Evolutionary conservation across 352 stramenopile genomes (phyloP).

Genomic region (Globisporangium sylvaticum): DNA sequence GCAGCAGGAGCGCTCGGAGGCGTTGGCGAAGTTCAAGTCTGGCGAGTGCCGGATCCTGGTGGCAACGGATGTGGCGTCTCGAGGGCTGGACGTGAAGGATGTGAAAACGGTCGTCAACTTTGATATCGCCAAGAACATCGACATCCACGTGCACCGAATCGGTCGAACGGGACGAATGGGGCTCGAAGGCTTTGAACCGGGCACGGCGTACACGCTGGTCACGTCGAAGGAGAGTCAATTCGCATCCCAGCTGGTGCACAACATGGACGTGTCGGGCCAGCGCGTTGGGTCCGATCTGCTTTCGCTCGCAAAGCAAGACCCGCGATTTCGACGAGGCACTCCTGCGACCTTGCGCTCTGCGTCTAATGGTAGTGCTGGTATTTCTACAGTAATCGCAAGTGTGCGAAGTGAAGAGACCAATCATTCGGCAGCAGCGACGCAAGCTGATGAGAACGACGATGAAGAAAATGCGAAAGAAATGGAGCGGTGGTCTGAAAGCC

Average conservation of each 20-base stretch:
- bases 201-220: constrained; percentile 81
- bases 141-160: constrained; percentile 89
- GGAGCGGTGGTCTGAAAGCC: constrained; percentile 51
- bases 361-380: neutral
- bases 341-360: constrained; percentile 8
- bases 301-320: constrained; percentile 44
- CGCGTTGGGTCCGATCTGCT: constrained; percentile 48
- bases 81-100: constrained; percentile 87
- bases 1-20: constrained; percentile 69
- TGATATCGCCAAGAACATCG: constrained; percentile 90
- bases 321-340: constrained; percentile 43
- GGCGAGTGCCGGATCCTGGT: constrained; percentile 70
- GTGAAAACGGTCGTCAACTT: constrained; percentile 90
- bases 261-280: constrained; percentile 80
- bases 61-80: constrained; percentile 84
- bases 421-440: neutral
- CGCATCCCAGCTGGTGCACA: constrained; percentile 74
- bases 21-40: constrained; percentile 59
- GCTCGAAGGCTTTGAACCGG: constrained; percentile 67
- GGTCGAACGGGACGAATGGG: constrained; percentile 87
- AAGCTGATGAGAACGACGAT: constrained; percentile 30
- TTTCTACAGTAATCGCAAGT: neutral
- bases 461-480: constrained; percentile 52
- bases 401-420: neutral
- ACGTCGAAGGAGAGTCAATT: constrained; percentile 72